Percentiles rank a stretch among this genome's conserved stretches.
Conservation (phyloP, 176 grass and related monocot genomes). For the Rhynchospora tenuis region DNA sequence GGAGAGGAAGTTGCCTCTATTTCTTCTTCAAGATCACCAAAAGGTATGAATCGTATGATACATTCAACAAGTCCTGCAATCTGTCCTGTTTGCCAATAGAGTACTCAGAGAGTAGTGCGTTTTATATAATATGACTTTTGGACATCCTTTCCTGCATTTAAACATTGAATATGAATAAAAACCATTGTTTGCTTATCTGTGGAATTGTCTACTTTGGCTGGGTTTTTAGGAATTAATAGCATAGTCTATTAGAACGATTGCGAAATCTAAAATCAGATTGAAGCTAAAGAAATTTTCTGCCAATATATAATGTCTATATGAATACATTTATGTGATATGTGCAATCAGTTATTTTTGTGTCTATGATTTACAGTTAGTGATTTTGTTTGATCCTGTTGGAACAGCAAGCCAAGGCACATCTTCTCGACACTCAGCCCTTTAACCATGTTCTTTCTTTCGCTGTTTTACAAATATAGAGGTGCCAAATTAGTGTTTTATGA, state of each 20-base stretch:
- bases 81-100: neutral
- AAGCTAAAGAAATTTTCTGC: neutral
- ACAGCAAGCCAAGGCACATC: conserved; percentile 81
- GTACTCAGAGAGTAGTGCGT: neutral
- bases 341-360: neutral
- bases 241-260: neutral
- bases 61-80: neutral
- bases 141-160: neutral
- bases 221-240: neutral
- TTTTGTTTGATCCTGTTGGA: conserved; percentile 9
- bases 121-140: neutral
- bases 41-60: conserved; percentile 64
- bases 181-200: neutral
- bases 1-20: conserved; percentile 59
- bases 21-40: conserved; percentile 68
- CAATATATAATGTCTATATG: neutral
- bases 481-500: no score
- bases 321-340: neutral
- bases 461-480: neutral
- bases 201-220: neutral
- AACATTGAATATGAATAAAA: neutral
- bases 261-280: neutral
- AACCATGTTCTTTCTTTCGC: conserved; percentile 32
- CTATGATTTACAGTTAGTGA: neutral
- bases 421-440: conserved; percentile 82